A percentile compares a stretch with the other conserved stretches of the same genome.
Conservation (phyloP, 768 basidiomycete species). For the Russula brevipes region DNA sequence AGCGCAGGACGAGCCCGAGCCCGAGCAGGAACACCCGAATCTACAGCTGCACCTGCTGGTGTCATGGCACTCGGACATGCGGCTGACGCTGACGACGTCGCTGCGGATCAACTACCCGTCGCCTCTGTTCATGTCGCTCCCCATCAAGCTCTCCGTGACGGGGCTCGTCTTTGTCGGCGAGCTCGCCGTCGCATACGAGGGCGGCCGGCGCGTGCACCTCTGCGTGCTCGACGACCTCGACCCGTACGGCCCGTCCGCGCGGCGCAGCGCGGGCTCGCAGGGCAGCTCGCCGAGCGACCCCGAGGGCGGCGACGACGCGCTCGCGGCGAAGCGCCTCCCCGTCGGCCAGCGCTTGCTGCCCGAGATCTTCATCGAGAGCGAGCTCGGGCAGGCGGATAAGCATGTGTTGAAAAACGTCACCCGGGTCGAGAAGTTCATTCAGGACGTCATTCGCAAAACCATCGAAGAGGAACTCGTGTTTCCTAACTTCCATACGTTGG, state of each 20-base stretch:
- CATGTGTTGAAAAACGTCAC: slow-evolving; percentile 95
- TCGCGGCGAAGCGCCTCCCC: slow-evolving; percentile 62
- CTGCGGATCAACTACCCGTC: slow-evolving; percentile 97
- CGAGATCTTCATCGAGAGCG: slow-evolving; percentile 87
- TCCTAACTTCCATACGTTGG: slow-evolving; percentile 84
- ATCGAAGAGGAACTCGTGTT: slow-evolving; percentile 95
- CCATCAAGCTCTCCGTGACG: slow-evolving; percentile 89
- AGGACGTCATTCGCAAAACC: slow-evolving; percentile 92
- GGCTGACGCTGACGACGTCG: slow-evolving; percentile 85
- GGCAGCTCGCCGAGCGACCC: slow-evolving; percentile 55
- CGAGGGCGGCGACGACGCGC: slow-evolving; percentile 53
- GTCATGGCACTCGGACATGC: slow-evolving; percentile 82
- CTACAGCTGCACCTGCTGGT: slow-evolving; percentile 86
- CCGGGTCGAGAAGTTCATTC: slow-evolving; percentile 90
- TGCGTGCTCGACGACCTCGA: slow-evolving; percentile 87
- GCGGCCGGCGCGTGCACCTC: slow-evolving; percentile 75
- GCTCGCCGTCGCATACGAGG: slow-evolving; percentile 88
- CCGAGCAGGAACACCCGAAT: slow-evolving; percentile 47
- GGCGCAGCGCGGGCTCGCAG: slow-evolving; percentile 33
- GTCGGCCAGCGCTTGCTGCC: slow-evolving; percentile 81
- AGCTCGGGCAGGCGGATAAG: slow-evolving; percentile 93
- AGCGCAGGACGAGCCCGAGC: background rate
- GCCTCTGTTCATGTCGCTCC: slow-evolving; percentile 92
- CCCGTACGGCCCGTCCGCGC: slow-evolving; percentile 67
- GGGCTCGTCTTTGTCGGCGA: slow-evolving; percentile 84